Evolutionary conservation across 768 basidiomycete species (phyloP), one percentile per base, ranked within the genome.

Genomic region (Wakefieldia striispora): DNA sequence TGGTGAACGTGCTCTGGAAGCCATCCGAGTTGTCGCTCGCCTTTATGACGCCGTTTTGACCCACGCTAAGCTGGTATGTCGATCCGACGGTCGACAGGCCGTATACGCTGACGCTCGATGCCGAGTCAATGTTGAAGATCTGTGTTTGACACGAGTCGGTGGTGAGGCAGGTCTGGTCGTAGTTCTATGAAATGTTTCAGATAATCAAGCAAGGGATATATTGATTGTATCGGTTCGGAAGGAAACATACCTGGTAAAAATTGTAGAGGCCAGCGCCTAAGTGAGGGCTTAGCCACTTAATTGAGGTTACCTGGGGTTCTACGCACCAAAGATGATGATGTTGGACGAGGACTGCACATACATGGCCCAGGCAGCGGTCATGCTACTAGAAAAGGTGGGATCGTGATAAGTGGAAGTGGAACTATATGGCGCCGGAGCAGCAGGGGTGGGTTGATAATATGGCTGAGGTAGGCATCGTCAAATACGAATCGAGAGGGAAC

Each of bases 401-500:
- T 80, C 78, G n/a, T 69, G 49, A 47, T 64, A 74, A 1, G 60
- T 33, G 8, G 66, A 49, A 27, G 58, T 62, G 19, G 61, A 51
- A 12, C 56, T 61, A 62, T 71, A 80, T 3, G 78, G 77, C 1
- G 66, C 55, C 0, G 77, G 77, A 0, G 72, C 62, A 3, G 63
- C 67, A 6, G 78, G 78, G 5, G 44, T 47, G 2, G 76, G 77
- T 50, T 79, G 77, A 62, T 70, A 79, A 57, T 79, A 79, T 1
- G 77, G 74, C 76, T 76, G 38, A 19, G 19, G 7, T 4, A 31
- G 29, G 2, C 3, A 2, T 8, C 14, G 13, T 40, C 31, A 40
- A 21, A 19, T 26, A 14, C 13, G 24, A 12, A 14, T 21, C 34
- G 3, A 17, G 31, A 44, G n/a, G n/a, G 36, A 40, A 50, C 43